These are phyloP conservation scores for Solanum sejunctum DNA, from an alignment of 257 asterid genomes.

Conservation along the genomic window DNA sequence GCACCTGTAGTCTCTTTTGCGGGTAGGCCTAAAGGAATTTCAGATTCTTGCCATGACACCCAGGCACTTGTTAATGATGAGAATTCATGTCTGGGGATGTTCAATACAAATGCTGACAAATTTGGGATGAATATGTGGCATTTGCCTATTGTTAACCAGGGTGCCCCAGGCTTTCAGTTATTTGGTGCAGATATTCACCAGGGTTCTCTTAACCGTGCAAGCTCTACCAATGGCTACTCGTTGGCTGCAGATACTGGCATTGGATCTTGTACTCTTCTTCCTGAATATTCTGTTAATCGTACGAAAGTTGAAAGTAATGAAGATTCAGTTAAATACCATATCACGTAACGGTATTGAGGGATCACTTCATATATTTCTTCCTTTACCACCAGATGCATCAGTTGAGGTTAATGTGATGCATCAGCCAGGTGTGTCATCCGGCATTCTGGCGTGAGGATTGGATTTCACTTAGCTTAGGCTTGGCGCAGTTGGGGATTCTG, in stretches of 20 bases:
- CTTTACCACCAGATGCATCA: conserved; percentile 56
- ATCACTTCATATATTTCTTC: conserved; percentile 89
- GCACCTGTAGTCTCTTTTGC: conserved; percentile 30
- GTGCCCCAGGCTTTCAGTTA: conserved; percentile 61
- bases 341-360: conserved; percentile 57
- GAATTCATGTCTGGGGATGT: conserved; percentile 37
- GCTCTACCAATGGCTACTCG: conserved; percentile 36
- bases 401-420: conserved; percentile 37
- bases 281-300: conserved; percentile 32
- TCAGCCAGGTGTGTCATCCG: conserved; percentile 44
- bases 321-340: conserved; percentile 54
- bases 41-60: conserved; percentile 48
- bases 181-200: conserved; percentile 70
- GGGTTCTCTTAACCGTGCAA: conserved; percentile 29
- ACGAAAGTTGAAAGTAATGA: conserved; percentile 25
- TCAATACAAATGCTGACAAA: conserved; percentile 41
- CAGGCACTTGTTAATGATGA: conserved; percentile 32
- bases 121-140: conserved; percentile 61
- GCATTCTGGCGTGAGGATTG: conserved; percentile 60
- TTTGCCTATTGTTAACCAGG: conserved; percentile 56
- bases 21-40: conserved; percentile 31
- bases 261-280: conserved; percentile 44
- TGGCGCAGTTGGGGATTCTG: conserved; percentile 53
- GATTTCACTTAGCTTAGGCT: conserved; percentile 60
- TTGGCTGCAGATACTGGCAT: conserved; percentile 32